Base-by-base conservation (phyloP, 176 grass and related monocot genomes). In the Carex scoparia region DNA sequence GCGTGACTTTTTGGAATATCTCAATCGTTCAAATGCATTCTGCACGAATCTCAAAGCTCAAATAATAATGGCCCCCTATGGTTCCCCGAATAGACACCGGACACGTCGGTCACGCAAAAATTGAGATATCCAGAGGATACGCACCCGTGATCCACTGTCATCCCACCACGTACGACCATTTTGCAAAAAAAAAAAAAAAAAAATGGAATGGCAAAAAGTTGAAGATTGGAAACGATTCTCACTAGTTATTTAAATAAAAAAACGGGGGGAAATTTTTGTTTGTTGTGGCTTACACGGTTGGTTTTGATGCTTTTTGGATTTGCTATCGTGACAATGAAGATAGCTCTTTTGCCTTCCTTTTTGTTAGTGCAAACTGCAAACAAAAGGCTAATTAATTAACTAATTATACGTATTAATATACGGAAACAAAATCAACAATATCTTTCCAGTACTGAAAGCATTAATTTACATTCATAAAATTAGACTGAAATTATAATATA, bases 241-340 rank as follows among this genome's bases (percentile, higher is more conserved):
- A 16, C 19, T 30, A 33, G 13, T 83, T 55, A 64, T 65, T 56
- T 57, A 57, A 78, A 76, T 53, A 30, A 54, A 54, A 76, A 54
- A 54, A 76, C 30, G 9, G 2, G n/a, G 49, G 6, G 51, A 56
- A 57, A 10, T 23, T 23, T 83, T 83, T 51, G n/a, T 65, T 51
- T 83, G 62, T 83, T 83, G 61, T 66, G 58, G 61, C 42, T 83
- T 83, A 53, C 62, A 65, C 64, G 81, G 81, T 67, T 83, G 64
- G 48, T 83, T 66, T 83, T 66, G 12, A 32, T 83, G 62, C 81
- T 35, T 83, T 83, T 68, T 54, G 11, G 19, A 68, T 83, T 83
- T 83, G 61, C 62, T 83, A 46, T 68, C 44, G 44, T 83, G 81
- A 60, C 44, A 16, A 27, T 1, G 44, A 83, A 53, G 81, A 83